Evolutionary conservation across 2,329 filamentous ascomycete genomes (phyloP), one percentile per base, ranked within the genome.

Genomic region (Hortaea sp.): DNA sequence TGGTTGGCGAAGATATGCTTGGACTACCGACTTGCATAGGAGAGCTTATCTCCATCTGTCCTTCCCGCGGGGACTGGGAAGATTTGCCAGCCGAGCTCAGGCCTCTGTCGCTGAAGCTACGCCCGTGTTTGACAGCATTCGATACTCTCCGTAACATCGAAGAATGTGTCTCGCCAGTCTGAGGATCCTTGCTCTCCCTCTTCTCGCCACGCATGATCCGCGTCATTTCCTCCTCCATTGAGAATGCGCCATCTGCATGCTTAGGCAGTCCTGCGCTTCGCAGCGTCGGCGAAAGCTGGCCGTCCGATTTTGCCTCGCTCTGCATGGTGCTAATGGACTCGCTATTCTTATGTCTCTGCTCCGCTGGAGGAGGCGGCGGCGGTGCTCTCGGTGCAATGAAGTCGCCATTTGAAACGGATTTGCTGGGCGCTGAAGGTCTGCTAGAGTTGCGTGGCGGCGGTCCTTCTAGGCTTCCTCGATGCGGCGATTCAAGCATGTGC

Each of bases 201-300:
- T 63, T 61, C 49, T 90, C 87, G 13, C 79, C 82, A 37, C 81
- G 84, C 49, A 95, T 73, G 48, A 95, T 90, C 47, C 89, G 83
- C 45, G 86, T 85, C 79, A 95, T 88, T 62, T 97, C 92, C 65
- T 95, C 89, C 54, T 97, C 90, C 82, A 95, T 81, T 49, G 85
- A 92, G 60, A 95, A 92, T 54, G 94, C 88, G 45, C 82, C 87
- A 44, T 86, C 87, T 39, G 78, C 76, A 50, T 78, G 69, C 34
- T 70, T 69, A 9, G 71, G 71, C 42, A 70, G 54, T 42, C 57
- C 57, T 45, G 60, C 54, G 44, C 58, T 62, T 29, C 51, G 58
- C 44, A 60, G 43, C 12, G 54, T 55, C 20, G 57, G 57, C 6
- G 60, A 62, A 7, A 56, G 50, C 35, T 56, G 61, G 7, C 46